Evolutionary conservation across 306 rosid genomes (phyloP).

Genomic region (Acacia crassicarpa): DNA sequence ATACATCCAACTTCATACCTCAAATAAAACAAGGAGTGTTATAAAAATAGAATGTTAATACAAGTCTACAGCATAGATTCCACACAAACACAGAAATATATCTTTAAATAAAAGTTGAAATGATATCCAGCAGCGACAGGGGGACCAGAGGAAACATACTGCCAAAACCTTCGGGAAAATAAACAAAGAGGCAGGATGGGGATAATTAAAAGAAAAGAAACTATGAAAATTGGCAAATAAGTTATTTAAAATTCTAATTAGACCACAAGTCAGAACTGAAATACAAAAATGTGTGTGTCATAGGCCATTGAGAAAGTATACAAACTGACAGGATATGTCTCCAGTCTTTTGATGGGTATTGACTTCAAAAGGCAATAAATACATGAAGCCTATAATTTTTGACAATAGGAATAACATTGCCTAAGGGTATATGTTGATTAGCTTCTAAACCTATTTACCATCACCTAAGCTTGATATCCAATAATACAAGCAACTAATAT

Average conservation of each 20-base stretch:
- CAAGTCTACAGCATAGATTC: not conserved
- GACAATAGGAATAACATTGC: not conserved
- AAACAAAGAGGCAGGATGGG: not conserved
- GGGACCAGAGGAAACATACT: not conserved
- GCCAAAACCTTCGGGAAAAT: constrained; percentile 8
- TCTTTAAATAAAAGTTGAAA: not conserved
- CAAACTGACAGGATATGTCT: not conserved
- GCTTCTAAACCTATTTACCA: constrained; percentile 22
- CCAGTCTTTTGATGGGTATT: not conserved
- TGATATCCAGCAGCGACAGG: constrained; percentile 10
- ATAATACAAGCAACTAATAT: constrained; percentile 5
- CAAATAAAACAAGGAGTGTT: constrained; percentile 8
- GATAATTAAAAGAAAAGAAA: not conserved
- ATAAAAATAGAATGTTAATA: constrained; percentile 12
- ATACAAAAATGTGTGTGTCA: not conserved
- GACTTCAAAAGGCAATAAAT: constrained; percentile 2
- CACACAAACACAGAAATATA: not conserved
- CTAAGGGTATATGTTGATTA: not conserved
- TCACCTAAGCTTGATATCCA: constrained; percentile 26
- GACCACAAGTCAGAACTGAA: not conserved
- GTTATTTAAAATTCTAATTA: not conserved
- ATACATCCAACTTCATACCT: constrained; percentile 14
- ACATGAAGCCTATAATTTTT: not conserved
- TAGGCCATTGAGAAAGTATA: not conserved
- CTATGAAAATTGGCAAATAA: not conserved